phyloP scores from a whole-genome alignment of 2,329 filamentous ascomycete genomes.

The Fusarium bactridioides region DNA sequence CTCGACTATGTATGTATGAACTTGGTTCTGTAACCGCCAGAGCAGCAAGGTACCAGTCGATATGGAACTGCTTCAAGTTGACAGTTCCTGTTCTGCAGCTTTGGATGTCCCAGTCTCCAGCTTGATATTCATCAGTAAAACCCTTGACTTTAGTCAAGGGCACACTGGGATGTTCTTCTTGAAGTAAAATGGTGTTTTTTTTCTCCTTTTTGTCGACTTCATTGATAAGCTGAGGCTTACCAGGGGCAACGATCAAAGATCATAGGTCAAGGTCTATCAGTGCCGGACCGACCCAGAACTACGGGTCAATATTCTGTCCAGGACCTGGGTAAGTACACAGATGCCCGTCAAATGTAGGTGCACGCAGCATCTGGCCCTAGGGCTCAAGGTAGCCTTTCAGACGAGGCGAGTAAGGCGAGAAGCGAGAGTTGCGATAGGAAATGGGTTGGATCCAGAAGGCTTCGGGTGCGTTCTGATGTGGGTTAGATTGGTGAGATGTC shows the following conservation, averaged over 20 bases:
- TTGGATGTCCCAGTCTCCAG: background rate
- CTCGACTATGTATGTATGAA: background rate
- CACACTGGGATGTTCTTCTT: background rate
- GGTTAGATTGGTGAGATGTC: conserved; percentile 6
- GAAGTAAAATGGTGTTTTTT: background rate
- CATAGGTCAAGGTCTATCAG: conserved; percentile 25
- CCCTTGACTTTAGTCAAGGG: background rate
- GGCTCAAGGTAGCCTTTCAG: background rate
- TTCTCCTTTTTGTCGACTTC: conserved; percentile 7
- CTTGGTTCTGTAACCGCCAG: conserved; percentile 20
- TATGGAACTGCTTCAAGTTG: conserved; percentile 5
- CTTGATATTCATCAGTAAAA: background rate
- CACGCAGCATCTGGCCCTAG: conserved; percentile 5
- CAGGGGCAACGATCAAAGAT: conserved; percentile 17
- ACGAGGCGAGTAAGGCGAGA: conserved; percentile 11
- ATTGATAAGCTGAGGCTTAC: conserved; percentile 18
- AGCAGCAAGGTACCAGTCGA: conserved; percentile 14
- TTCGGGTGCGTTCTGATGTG: conserved; percentile 15
- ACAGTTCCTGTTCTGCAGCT: background rate
- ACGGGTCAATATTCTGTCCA: conserved; percentile 9
- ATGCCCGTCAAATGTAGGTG: background rate
- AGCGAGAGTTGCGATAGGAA: background rate
- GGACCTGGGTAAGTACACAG: background rate
- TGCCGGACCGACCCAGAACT: conserved; percentile 36
- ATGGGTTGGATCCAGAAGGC: background rate